phyloP scores from a whole-genome alignment of 768 basidiomycete genomes.

The Phaeolepiota aurea region DNA sequence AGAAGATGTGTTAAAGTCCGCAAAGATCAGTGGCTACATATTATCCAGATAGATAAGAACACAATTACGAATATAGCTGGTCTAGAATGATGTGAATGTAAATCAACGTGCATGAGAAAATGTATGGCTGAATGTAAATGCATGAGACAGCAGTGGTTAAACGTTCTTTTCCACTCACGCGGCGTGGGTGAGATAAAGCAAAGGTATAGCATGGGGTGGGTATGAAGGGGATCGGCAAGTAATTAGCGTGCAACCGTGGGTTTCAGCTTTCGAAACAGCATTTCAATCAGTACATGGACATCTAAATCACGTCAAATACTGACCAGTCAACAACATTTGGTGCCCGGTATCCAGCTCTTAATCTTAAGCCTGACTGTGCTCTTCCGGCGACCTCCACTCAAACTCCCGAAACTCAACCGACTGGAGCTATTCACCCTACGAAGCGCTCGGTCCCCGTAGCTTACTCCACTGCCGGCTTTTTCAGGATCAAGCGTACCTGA shows the following conservation, averaged over 20 bases:
- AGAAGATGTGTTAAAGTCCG: background rate
- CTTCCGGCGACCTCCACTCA: conserved; percentile 58
- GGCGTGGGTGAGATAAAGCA: conserved; percentile 10
- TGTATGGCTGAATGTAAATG: background rate
- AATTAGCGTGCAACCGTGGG: background rate
- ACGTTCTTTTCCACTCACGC: conserved; percentile 10
- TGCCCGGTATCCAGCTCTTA: conserved; percentile 55
- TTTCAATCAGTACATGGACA: too few relatives aligned
- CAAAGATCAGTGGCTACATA: conserved; percentile 14
- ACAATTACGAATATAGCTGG: conserved; percentile 18
- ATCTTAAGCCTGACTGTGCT: conserved; percentile 54
- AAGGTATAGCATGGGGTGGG: conserved; percentile 15
- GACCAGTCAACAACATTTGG: conserved; percentile 52
- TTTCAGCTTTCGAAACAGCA: too few relatives aligned
- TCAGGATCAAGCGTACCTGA: conserved; percentile 89
- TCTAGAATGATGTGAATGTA: conserved; percentile 14
- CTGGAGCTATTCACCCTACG: conserved; percentile 89
- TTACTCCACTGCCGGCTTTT: conserved; percentile 90
- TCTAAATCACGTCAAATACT: too few relatives aligned
- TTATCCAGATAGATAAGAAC: conserved; percentile 26
- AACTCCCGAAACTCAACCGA: conserved; percentile 77
- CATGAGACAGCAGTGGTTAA: background rate
- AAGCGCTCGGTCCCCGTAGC: conserved; percentile 91
- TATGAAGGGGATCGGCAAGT: background rate
- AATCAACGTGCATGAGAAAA: conserved; percentile 8